Evolutionary conservation across 495 filamentous ascomycete species (phyloP), one percentile per base, ranked within the genome.

Genomic region (Aspergillus sparsus): DNA sequence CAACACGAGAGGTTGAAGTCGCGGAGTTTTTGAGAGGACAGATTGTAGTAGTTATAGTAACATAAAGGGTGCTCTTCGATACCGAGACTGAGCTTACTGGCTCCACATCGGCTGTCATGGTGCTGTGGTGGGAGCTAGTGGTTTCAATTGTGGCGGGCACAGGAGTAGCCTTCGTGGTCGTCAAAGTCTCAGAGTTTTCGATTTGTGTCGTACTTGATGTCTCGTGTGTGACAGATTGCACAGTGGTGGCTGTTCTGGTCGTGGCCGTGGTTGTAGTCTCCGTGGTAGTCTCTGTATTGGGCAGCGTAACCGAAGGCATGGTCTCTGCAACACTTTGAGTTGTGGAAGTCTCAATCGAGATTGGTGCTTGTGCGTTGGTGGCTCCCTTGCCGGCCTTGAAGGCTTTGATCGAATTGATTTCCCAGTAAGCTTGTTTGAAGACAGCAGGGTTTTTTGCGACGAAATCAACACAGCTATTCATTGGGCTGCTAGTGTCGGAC

Each of bases 391-490:
- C 71, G 7, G 64, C 66, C 62, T 85, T 76, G 67, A 82, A 90
- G n/a, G 89, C 80, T 69, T 84, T 78, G 66, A 90, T 74, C 5
- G 76, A 87, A 63, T 89, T 89, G 66, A 93, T 82, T 42, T 83
- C 68, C 88, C 89, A 93, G 73, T 87, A 92, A 3, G 86, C 78
- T 15, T 90, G 70, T 56, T 71, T 63, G 65, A 88, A 91, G 6
- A 74, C 80, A 7, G 63, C 45, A 0, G 89, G 87, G 66, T 89
- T 83, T 49, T 75, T 63, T n/a, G 76, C 79, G n/a, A 93, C 89
- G 64, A 82, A 90, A 12, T 80, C 81, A 55, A 81, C 68, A 66
- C 89, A 92, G 37, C 80, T 84, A 8, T 71, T 33, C 5, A 72
- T 74, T n/a, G 74, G 64, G 56, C 72, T 73, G 55, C 53, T 69